Conservation (phyloP, 228 moss, liverwort and hornwort genomes). For the Sphagnum fallax region DNA sequence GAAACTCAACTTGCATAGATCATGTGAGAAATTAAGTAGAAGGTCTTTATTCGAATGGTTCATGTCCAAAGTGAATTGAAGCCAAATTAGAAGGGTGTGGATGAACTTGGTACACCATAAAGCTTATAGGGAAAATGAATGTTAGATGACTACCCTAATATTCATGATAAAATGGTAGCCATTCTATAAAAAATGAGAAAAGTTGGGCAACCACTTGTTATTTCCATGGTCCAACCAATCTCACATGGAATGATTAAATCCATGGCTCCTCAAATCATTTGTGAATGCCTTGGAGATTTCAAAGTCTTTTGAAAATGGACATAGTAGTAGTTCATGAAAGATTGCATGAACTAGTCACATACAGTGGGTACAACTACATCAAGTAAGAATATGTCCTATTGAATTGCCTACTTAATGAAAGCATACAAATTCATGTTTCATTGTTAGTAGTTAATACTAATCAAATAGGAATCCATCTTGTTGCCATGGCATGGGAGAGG, state of each 20-base stretch:
- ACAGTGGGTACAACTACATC: neutral
- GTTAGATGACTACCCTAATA: neutral
- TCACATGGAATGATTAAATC: neutral
- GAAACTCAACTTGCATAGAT: neutral
- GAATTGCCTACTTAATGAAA: neutral
- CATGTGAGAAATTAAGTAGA: neutral
- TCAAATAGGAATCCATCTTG: neutral
- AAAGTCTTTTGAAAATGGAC: neutral
- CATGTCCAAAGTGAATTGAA: neutral
- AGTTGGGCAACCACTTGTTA: slow-evolving; percentile 1
- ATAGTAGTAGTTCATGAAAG: neutral
- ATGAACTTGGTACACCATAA: neutral
- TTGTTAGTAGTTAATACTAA: neutral
- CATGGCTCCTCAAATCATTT: neutral
- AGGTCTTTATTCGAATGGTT: neutral
- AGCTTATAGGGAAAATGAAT: neutral
- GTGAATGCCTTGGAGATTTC: neutral
- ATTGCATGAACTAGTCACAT: neutral
- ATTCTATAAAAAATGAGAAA: neutral
- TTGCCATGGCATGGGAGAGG: neutral
- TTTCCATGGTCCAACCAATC: neutral
- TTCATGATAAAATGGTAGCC: neutral
- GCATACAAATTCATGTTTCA: neutral
- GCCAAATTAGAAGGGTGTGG: neutral
- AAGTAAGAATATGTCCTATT: neutral